Percentiles rank a stretch among this genome's conserved stretches.
Evolutionary conservation across 306 rosid species (phyloP).

Genomic region (Cicer judaicum): DNA sequence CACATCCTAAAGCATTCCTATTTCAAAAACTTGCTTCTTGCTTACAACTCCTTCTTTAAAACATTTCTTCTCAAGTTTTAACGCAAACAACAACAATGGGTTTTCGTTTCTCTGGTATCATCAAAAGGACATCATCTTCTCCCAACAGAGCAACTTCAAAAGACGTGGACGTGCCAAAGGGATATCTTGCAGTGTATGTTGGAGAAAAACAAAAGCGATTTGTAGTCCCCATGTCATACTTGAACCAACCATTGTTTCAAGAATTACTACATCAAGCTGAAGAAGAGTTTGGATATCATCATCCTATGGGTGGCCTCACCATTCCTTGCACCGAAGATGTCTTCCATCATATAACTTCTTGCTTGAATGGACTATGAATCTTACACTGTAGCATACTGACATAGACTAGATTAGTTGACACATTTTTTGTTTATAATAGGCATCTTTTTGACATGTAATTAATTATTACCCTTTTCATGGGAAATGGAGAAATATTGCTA

Average conservation of each 20-base stretch:
- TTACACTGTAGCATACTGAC: background rate
- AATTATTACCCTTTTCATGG: no score
- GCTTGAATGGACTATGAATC: conserved; percentile 6
- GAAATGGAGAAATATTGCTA: no score
- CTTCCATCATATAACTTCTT: conserved; percentile 3
- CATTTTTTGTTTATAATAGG: no score
- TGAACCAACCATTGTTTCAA: background rate
- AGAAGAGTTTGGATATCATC: conserved; percentile 20
- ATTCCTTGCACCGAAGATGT: conserved; percentile 45
- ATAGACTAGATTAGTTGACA: no score
- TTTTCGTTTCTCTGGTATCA: background rate
- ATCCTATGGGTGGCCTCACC: conserved; percentile 51
- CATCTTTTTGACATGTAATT: no score
- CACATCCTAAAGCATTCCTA: conserved; percentile 7
- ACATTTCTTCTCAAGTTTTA: background rate
- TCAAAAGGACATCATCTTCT: background rate
- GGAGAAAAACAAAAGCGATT: conserved; percentile 31
- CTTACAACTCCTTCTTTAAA: background rate
- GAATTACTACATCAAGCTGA: background rate
- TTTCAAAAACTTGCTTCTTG: conserved; percentile 7
- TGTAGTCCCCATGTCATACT: background rate
- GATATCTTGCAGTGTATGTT: conserved; percentile 55
- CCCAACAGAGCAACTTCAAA: conserved; percentile 28
- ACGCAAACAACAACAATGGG: conserved; percentile 8
- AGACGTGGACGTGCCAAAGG: conserved; percentile 45